Evolutionary conservation across 306 rosid species (phyloP).

Genomic region (Dryas drummondii): DNA sequence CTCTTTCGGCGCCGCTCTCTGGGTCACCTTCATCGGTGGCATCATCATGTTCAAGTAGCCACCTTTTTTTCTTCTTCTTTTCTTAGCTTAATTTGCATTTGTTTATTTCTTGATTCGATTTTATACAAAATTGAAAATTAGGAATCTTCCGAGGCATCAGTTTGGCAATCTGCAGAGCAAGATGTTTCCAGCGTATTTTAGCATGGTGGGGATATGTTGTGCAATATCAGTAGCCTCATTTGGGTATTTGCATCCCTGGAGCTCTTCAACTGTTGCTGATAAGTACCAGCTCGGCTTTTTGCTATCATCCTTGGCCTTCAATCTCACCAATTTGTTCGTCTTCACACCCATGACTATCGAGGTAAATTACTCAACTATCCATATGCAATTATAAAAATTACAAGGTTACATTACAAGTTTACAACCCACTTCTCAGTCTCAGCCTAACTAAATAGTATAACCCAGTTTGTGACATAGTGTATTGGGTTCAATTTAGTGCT

Average conservation of each 20-base stretch:
- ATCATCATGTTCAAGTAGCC: constrained; percentile 92
- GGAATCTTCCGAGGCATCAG: constrained; percentile 97
- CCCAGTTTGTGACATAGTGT: too few species aligned
- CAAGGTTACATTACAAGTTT: too few species aligned
- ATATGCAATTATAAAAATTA: too few species aligned
- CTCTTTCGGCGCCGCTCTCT: constrained; percentile 82
- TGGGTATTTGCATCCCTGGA: constrained; percentile 94
- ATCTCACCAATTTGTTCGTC: constrained; percentile 77
- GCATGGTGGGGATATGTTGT: constrained; percentile 71
- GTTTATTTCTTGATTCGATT: background rate
- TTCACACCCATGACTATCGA: constrained; percentile 96
- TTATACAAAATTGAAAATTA: constrained; percentile 25
- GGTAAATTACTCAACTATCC: constrained; percentile 39
- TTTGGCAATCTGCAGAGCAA: constrained; percentile 97
- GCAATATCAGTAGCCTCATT: constrained; percentile 74
- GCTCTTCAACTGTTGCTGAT: constrained; percentile 61
- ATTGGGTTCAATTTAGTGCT: too few species aligned
- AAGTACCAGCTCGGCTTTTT: constrained; percentile 93
- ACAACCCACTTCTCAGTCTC: too few species aligned
- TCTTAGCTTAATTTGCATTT: background rate
- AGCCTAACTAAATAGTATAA: too few species aligned
- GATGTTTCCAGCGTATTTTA: constrained; percentile 97
- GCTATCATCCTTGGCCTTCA: constrained; percentile 80
- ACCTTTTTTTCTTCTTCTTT: background rate
- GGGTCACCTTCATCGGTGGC: constrained; percentile 99